Base-by-base conservation (phyloP, 2,329 filamentous ascomycete species). In the Fusarium dlaminii region DNA sequence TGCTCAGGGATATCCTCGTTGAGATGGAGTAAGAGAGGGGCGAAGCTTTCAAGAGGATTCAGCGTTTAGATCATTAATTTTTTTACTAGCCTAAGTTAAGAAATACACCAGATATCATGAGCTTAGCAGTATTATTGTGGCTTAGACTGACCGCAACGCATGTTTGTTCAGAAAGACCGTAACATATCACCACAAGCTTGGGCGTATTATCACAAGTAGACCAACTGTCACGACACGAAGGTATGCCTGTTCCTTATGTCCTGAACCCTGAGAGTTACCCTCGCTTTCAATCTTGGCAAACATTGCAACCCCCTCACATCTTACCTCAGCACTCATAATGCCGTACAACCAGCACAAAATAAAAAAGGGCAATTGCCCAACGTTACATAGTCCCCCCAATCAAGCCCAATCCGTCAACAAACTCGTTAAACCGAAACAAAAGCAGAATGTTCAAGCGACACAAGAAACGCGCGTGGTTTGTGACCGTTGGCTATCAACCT, bases 1-100 rank as follows among this genome's bases (percentile, higher is more conserved):
- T 83, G 9, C 80, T 87, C 73, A 83, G 80, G 65, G 79, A 80
- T 48, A 80, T 82, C n/a, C 61, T 81, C 30, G 75, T 79, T 18
- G 79, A 82, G 59, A 49, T 84, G 57, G 63, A 77, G 46, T 67
- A 68, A 67, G 58, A 17, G 29, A 40, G 2, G 27, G 14, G 13
- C 12, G 18, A 36, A 52, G 49, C 17, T 32, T 52, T 36, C 17
- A 36, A 36, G n/a, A 36, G 30, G 9, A 32, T 51, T 15, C 27
- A 34, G 34, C 37, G 36, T 15, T 57, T 42, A 57, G 14, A 29
- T 32, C 24, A 20, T 29, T 34, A 36, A 20, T 13, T 27, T 52
- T 39, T 22, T 36, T 13, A 27, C 32, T 36, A 36, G 49, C 32
- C 13, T 24, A 12, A 18, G 18, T 8, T 27, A 52, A 52, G 22